Evolutionary conservation across 2,329 filamentous ascomycete species (phyloP).

Genomic region (Plectosphaerella cucumerina): DNA sequence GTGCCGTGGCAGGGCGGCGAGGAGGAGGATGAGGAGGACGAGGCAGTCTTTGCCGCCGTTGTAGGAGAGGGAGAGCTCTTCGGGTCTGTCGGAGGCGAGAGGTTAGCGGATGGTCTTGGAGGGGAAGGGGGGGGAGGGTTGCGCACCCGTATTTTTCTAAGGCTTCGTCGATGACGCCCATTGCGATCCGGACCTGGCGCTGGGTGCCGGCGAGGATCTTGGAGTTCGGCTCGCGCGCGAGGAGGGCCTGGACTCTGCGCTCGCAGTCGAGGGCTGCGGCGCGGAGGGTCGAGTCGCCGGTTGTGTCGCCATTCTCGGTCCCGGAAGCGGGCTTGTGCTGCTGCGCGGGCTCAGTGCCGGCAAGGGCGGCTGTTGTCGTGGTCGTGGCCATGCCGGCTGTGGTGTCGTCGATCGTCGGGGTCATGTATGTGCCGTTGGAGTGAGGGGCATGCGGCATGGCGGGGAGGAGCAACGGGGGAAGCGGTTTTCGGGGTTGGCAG

Average conservation of each 20-base stretch:
- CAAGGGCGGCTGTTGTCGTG: too few species aligned
- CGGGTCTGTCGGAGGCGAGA: slow-evolving; percentile 45
- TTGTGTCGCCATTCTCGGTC: too few species aligned
- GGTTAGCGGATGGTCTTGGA: background rate
- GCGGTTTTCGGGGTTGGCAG: background rate
- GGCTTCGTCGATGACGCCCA: slow-evolving; percentile 71
- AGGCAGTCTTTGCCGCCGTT: slow-evolving; percentile 98
- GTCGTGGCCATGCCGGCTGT: background rate
- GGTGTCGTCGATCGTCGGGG: background rate
- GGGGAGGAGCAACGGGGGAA: too few species aligned
- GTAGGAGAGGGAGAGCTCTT: slow-evolving; percentile 84
- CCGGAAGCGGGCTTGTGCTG: too few species aligned
- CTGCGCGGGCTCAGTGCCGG: too few species aligned
- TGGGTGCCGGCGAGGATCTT: slow-evolving; percentile 63
- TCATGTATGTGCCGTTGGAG: background rate
- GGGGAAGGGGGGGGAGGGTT: slow-evolving; percentile 2
- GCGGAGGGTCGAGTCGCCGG: background rate
- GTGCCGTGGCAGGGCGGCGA: slow-evolving; percentile 53
- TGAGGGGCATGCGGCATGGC: background rate
- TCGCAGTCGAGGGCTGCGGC: background rate
- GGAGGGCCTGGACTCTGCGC: slow-evolving; percentile 54
- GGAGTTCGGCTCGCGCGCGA: slow-evolving; percentile 53
- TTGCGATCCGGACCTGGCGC: slow-evolving; percentile 66
- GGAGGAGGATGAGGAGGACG: slow-evolving; percentile 82
- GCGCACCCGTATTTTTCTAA: slow-evolving; percentile 70